Base-by-base conservation (phyloP, 495 filamentous ascomycete species). In the Penicillium lividum region DNA sequence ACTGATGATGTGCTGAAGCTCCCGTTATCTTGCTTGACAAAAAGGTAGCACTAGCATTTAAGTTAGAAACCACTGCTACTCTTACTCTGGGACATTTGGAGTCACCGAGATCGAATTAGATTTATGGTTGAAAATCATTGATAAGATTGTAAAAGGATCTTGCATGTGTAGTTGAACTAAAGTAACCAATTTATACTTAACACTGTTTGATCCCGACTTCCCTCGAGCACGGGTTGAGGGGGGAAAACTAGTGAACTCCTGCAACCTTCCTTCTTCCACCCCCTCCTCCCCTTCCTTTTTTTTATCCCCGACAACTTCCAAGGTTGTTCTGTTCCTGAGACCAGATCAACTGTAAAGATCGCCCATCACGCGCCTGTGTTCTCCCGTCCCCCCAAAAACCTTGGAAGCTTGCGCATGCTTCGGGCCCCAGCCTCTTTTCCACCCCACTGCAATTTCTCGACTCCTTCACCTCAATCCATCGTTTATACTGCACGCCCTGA, bases 321-420 rank as follows among this genome's bases (percentile, higher is more conserved):
- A 22, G 22, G 22, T 27, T 49, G 49, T 42, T 18, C 30, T 8
- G 25, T 43, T 56, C 27, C 45, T 55, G 33, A 44, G 48, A 28
- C 18, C 50, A 18, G 31, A 38, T 16, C 16, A 40, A 38, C 27
- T 47, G 29, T 40, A 22, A 31, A 11, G 22, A 22, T 22, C 33
- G 27, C 3, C 8, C 15, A 57, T 67, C 64, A 67, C 64, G 64
- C 64, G 64, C 64, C 42, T 64, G 64, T 67, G 61, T 67, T 64
- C 55, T 22, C 61, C 60, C 50, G 7, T n/a, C 25, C 36, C 51
- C 51, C 33, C 16, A 30, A 53, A 53, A 53, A 53, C 36, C 51
- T 52, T 52, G 49, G 44, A 53, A 53, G 51, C 51, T 52, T 52
- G 49, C 49, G 49, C 49, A 52, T 52, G 49, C 49, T 52, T 46